Evolutionary conservation across 805 yeast genomes (phyloP), one percentile per base, ranked within the genome.

Genomic region (Ogataea neopini): DNA sequence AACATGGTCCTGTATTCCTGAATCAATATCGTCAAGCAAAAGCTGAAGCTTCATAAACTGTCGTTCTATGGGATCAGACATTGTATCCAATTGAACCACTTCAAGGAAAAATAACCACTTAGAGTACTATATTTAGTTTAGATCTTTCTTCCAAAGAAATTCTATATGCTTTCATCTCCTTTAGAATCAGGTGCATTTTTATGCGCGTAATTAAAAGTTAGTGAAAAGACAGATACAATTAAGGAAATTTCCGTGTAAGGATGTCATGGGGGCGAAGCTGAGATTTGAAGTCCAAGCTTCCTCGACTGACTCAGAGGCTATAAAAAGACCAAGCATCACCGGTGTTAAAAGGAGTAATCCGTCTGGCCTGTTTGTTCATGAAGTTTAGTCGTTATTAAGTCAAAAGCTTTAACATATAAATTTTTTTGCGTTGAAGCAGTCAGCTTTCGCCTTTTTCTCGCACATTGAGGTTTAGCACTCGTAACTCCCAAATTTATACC

Each of bases 31-130:
- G 20, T 56, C 59, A 9, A 45, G 42, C 5, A 54, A 45, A 14
- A 53, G 53, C 35, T 48, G 44, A 8, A 55, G 49, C 33, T 50
- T 56, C n/a, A 53, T 25, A 28, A 58, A 49, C 37, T 55, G 59
- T 15, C 53, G 55, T 9, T 58, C 54, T 9, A 56, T 30, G 2
- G 48, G 17, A 15, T 30, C 35, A 5, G 45, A 5, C 40, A 43
- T 46, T 9, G 5, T 15, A 7, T 6, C 23, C 40, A 37, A 19
- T 19, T 5, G 20, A 10, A 20, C 22, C 23, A n/a, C 19, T 34
- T 17, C 20, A 34, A 14, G 11, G 13, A 10, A 11, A 10, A 4
- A 6, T 28, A 3, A 11, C 28, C 11, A 13, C 23, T 22, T 4
- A 10, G 15, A n/a, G 5, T 20, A 7, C 40, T 20, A 4, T 5